Conservation (phyloP, 2,329 filamentous ascomycete species). For the Apiospora marii region DNA sequence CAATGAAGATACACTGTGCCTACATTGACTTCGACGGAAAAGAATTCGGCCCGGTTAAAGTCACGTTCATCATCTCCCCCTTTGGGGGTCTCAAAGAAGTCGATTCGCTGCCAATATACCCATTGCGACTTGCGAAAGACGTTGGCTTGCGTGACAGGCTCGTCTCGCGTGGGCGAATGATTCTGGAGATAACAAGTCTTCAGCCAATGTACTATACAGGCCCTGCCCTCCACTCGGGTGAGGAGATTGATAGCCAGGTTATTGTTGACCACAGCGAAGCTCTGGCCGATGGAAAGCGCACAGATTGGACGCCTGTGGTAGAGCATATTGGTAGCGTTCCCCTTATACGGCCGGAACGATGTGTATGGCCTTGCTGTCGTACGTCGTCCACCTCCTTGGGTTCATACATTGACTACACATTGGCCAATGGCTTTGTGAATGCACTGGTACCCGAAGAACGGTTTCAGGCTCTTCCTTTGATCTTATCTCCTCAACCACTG, state of each 20-base stretch:
- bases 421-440: conserved; percentile 25
- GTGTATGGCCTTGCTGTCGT: conserved; percentile 21
- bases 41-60: conserved; percentile 33
- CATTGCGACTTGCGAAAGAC: conserved; percentile 26
- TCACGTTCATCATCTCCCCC: conserved; percentile 29
- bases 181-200: conserved; percentile 24
- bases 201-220: conserved; percentile 40
- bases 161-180: conserved; percentile 26
- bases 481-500: not conserved
- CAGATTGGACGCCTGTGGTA: conserved; percentile 26
- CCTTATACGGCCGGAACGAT: not conserved
- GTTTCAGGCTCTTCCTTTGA: conserved; percentile 22
- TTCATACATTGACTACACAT: conserved; percentile 27
- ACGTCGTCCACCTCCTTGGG: conserved; percentile 24
- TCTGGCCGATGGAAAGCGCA: conserved; percentile 26
- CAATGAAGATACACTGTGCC: conserved; percentile 28
- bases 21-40: conserved; percentile 39
- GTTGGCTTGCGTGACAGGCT: not conserved
- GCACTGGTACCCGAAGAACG: conserved; percentile 9
- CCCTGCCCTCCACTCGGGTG: conserved; percentile 29
- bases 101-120: conserved; percentile 32
- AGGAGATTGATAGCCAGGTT: conserved; percentile 42
- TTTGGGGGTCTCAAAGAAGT: conserved; percentile 34
- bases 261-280: conserved; percentile 39
- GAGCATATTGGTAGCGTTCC: not conserved